Conservation (phyloP, 208 protist species). For the Leishmania martiniquensis region DNA sequence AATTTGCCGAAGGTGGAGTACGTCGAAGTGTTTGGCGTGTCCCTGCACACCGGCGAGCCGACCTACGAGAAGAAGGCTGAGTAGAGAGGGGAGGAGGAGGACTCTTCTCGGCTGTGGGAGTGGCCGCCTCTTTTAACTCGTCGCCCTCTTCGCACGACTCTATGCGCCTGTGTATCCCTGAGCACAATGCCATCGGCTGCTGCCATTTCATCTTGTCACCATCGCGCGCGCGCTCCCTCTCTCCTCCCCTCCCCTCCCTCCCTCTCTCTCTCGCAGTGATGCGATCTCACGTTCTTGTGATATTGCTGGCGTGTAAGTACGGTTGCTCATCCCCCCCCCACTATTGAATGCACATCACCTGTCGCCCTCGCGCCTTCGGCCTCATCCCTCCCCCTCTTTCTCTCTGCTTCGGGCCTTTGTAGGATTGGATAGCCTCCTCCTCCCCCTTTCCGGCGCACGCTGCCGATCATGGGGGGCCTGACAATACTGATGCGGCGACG, state of each 20-base stretch:
- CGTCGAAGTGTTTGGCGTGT: slow-evolving; percentile 71
- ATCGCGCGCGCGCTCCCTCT: not conserved
- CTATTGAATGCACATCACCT: not conserved
- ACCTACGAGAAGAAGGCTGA: slow-evolving; percentile 64
- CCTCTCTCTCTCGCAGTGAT: too few relatives aligned
- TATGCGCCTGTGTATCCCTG: not conserved
- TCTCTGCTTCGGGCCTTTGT: not conserved
- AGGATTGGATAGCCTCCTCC: not conserved
- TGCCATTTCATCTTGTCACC: not conserved
- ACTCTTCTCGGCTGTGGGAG: not conserved
- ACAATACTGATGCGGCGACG: not conserved
- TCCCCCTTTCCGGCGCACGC: not conserved
- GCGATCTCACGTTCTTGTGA: too few relatives aligned
- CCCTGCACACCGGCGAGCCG: slow-evolving; percentile 47
- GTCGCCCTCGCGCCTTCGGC: not conserved
- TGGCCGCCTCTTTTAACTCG: not conserved
- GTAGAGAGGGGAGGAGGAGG: slow-evolving; percentile 3
- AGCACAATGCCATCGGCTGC: not conserved
- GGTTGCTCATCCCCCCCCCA: not conserved
- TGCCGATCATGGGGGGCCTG: not conserved
- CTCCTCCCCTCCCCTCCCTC: not conserved
- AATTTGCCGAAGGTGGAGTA: slow-evolving; percentile 80
- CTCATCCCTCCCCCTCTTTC: not conserved
- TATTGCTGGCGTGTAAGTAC: too few relatives aligned
- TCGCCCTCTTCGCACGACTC: not conserved